Percentiles rank a stretch among this genome's conserved stretches.
Evolutionary conservation across 2,329 filamentous ascomycete species (phyloP).

Genomic region (Diaporthe batatas): DNA sequence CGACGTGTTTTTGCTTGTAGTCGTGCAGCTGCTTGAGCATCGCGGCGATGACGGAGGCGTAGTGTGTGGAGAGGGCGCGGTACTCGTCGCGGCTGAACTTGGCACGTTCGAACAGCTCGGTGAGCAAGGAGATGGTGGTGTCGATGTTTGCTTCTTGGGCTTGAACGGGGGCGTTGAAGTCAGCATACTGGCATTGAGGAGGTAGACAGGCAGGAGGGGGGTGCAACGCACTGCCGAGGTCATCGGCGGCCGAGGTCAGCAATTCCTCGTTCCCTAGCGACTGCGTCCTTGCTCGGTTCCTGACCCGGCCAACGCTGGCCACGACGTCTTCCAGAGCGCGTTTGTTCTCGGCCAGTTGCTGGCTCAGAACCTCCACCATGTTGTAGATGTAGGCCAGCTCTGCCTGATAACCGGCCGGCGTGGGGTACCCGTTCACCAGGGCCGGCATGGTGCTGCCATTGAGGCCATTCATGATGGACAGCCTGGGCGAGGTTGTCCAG

Average conservation of each 20-base stretch:
- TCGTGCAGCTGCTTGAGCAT: conserved; percentile 75
- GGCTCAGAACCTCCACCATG: conserved; percentile 76
- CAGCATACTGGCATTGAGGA: neutral
- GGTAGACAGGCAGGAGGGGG: conserved; percentile 24
- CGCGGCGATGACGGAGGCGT: conserved; percentile 67
- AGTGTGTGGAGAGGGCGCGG: conserved; percentile 68
- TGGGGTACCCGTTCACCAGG: conserved; percentile 63
- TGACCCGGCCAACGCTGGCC: conserved; percentile 71
- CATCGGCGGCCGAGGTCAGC: conserved; percentile 66
- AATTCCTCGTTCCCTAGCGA: conserved; percentile 71
- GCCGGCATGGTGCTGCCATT: conserved; percentile 62
- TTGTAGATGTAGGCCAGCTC: conserved; percentile 77
- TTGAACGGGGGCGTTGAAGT: conserved; percentile 47
- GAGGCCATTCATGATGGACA: conserved; percentile 60
- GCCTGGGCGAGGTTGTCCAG: neutral
- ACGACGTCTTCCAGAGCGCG: conserved; percentile 74
- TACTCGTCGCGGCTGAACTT: conserved; percentile 73
- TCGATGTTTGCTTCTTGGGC: conserved; percentile 73
- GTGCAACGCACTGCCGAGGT: conserved; percentile 64
- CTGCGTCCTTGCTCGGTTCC: conserved; percentile 66
- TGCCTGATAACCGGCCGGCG: conserved; percentile 76
- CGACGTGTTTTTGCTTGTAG: conserved; percentile 74
- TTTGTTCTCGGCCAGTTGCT: conserved; percentile 72
- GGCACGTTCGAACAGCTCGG: conserved; percentile 72
- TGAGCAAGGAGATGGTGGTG: conserved; percentile 70